Conservation (phyloP, 257 asterid species). For the Orobanche coerulescens region DNA sequence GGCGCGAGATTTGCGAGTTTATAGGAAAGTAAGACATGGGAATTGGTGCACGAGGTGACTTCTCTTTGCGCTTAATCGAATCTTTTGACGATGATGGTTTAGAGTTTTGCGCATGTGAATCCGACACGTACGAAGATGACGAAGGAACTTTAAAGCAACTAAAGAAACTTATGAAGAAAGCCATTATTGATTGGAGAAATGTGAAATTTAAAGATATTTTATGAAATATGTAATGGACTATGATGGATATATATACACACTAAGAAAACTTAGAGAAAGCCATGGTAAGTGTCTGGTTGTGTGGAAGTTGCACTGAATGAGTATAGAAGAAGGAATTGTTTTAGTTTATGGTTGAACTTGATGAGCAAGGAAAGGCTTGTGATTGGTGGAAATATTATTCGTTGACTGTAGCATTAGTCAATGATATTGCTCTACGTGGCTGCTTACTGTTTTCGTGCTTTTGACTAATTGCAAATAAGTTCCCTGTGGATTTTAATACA, state of each 20-base stretch:
- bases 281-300: too few relatives aligned
- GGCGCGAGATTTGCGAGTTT: slow-evolving; percentile 24
- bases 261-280: too few relatives aligned
- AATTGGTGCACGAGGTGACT: slow-evolving; percentile 20
- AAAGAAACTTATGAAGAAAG: slow-evolving; percentile 16
- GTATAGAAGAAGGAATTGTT: background rate
- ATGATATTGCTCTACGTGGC: background rate
- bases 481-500: too few relatives aligned
- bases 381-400: background rate
- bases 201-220: too few relatives aligned
- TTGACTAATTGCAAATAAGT: background rate
- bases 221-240: too few relatives aligned
- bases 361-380: slow-evolving; percentile 15
- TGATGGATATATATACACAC: too few relatives aligned
- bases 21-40: slow-evolving; percentile 30
- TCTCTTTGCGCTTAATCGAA: slow-evolving; percentile 12
- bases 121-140: slow-evolving; percentile 17
- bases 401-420: background rate
- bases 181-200: slow-evolving; percentile 18
- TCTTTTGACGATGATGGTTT: background rate
- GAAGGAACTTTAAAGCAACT: slow-evolving; percentile 19
- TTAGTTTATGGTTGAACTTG: background rate
- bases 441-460: too few relatives aligned
- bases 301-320: background rate
- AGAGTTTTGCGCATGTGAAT: background rate